Conservation (phyloP, 495 filamentous ascomycete species). For the Penicillium steckii region DNA sequence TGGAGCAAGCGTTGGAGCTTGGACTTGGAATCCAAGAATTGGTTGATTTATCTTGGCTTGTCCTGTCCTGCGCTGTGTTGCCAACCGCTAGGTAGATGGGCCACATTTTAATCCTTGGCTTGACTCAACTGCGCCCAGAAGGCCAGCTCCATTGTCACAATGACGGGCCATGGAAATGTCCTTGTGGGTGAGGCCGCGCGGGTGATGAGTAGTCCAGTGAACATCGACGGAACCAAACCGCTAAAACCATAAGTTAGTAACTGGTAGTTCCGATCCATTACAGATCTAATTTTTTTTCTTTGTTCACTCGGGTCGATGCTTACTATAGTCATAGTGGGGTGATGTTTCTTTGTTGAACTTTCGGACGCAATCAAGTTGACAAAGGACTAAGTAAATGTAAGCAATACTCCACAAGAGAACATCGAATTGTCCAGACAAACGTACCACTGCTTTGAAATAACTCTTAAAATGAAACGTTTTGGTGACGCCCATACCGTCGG, state of each 20-base stretch:
- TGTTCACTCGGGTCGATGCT: conserved; percentile 9
- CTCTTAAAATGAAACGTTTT: conserved; percentile 47
- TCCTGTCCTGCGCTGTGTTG: neutral
- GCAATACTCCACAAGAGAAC: neutral
- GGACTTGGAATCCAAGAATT: neutral
- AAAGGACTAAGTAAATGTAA: conserved; percentile 30
- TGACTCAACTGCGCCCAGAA: conserved; percentile 39
- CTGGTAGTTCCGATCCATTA: neutral
- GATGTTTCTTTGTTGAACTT: conserved; percentile 44
- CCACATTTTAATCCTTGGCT: conserved; percentile 39
- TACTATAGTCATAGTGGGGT: conserved; percentile 48
- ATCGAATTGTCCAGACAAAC: conserved; percentile 9
- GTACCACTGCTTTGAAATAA: conserved; percentile 46
- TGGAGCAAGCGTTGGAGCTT: neutral
- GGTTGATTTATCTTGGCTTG: neutral
- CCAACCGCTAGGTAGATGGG: neutral
- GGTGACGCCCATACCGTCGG: conserved; percentile 35
- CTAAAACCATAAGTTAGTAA: conserved; percentile 15
- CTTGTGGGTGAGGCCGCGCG: conserved; percentile 65
- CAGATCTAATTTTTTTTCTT: neutral
- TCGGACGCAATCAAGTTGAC: conserved; percentile 41
- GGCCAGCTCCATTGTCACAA: conserved; percentile 58
- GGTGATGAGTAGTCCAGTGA: conserved; percentile 74
- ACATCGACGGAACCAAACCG: conserved; percentile 46
- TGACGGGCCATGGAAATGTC: conserved; percentile 64